These are phyloP conservation scores for Cubamyces lactineus DNA, from an alignment of 768 basidiomycete species.

Conservation along the genomic window DNA sequence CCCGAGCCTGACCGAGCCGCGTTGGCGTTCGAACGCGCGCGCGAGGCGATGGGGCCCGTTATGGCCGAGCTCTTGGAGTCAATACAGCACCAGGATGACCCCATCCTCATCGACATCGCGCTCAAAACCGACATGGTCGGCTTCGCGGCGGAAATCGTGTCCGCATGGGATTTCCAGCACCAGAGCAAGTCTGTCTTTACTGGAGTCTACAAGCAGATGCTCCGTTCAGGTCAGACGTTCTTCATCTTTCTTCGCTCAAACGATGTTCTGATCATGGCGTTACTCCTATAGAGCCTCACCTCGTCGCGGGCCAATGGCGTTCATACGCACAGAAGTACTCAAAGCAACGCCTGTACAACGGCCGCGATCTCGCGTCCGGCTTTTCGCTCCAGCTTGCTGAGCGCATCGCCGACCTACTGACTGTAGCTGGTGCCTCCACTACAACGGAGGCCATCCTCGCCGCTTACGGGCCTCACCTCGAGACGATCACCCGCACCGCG, in stretches of 20 bases:
- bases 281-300: conserved; percentile 18
- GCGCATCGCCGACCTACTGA: conserved; percentile 25
- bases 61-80: conserved; percentile 28
- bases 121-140: conserved; percentile 29
- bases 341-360: conserved; percentile 26
- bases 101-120: conserved; percentile 28
- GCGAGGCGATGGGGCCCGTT: conserved; percentile 25
- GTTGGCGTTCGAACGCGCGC: conserved; percentile 23
- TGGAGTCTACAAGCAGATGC: conserved; percentile 25
- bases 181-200: conserved; percentile 25
- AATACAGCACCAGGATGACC: conserved; percentile 27
- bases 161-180: conserved; percentile 28
- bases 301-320: conserved; percentile 24
- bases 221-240: conserved; percentile 21
- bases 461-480: conserved; percentile 15
- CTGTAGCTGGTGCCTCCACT: conserved; percentile 13
- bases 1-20: conserved; percentile 10
- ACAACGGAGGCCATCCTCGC: conserved; percentile 6
- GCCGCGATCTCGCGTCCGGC: conserved; percentile 25
- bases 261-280: background rate
- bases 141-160: conserved; percentile 26
- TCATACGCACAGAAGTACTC: conserved; percentile 25
- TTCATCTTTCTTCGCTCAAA: background rate
- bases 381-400: conserved; percentile 27
- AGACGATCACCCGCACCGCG: conserved; percentile 18